Conservation (phyloP, 805 yeast species). For the Ogataea nakhonphanomensis region DNA sequence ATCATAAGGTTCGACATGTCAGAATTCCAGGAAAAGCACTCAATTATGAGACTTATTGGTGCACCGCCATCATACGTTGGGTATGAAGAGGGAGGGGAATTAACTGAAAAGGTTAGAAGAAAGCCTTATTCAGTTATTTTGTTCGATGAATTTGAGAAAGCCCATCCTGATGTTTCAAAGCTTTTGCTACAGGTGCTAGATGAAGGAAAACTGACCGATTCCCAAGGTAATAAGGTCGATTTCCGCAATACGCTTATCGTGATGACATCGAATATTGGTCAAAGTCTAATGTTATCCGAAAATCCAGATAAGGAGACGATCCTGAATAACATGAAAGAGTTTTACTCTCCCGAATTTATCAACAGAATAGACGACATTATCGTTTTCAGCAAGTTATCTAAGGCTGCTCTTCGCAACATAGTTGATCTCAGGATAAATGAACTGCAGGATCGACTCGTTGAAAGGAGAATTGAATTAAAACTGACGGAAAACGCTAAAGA, state of each 20-base stretch:
- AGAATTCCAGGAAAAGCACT: slow-evolving; percentile 93
- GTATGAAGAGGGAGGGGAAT: slow-evolving; percentile 92
- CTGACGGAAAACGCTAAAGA: slow-evolving; percentile 63
- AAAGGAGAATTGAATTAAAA: slow-evolving; percentile 63
- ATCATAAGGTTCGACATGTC: slow-evolving; percentile 96
- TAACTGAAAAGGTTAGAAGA: slow-evolving; percentile 93
- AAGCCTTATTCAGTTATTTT: slow-evolving; percentile 91
- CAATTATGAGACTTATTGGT: slow-evolving; percentile 87
- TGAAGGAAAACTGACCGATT: slow-evolving; percentile 92
- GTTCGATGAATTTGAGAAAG: slow-evolving; percentile 96
- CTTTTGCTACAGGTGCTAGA: slow-evolving; percentile 87
- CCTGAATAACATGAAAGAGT: slow-evolving; percentile 59
- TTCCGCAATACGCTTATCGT: slow-evolving; percentile 93
- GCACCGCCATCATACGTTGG: slow-evolving; percentile 99
- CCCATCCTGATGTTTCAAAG: slow-evolving; percentile 94
- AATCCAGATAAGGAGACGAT: slow-evolving; percentile 59
- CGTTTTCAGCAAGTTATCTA: slow-evolving; percentile 87
- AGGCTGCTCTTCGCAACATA: slow-evolving; percentile 67
- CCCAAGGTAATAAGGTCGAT: slow-evolving; percentile 92
- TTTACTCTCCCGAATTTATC: slow-evolving; percentile 92
- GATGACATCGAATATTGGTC: slow-evolving; percentile 97
- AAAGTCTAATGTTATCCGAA: slow-evolving; percentile 76
- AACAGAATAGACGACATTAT: slow-evolving; percentile 93
- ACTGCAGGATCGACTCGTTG: slow-evolving; percentile 71
- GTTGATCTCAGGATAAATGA: slow-evolving; percentile 83